Evolutionary conservation across 2,329 filamentous ascomycete genomes (phyloP).

Genomic region (Colletotrichum kahawae): DNA sequence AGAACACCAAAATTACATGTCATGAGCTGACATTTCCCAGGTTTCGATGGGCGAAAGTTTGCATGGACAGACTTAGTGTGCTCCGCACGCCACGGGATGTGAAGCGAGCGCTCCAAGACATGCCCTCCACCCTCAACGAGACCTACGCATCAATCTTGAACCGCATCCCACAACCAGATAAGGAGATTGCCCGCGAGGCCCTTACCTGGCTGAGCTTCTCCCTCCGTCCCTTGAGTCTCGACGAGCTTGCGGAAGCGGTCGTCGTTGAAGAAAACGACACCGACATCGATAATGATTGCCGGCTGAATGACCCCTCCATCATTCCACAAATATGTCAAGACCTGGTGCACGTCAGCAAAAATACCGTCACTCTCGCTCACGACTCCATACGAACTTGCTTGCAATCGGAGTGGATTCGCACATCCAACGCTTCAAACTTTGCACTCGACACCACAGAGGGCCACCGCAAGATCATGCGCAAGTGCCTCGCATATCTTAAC

Average conservation of each 20-base stretch:
- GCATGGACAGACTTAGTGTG: conserved; percentile 28
- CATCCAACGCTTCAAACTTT: conserved; percentile 24
- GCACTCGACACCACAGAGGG: conserved; percentile 16
- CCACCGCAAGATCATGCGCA: conserved; percentile 26
- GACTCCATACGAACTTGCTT: conserved; percentile 28
- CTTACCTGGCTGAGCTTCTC: conserved; percentile 32
- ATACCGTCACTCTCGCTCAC: conserved; percentile 26
- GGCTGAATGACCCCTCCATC: conserved; percentile 23
- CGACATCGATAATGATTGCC: conserved; percentile 27
- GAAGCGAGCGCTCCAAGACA: conserved; percentile 21
- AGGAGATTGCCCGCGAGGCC: conserved; percentile 27
- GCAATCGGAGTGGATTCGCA: conserved; percentile 23
- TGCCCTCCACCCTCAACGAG: conserved; percentile 28
- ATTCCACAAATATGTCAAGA: conserved; percentile 27
- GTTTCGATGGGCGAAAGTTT: conserved; percentile 34
- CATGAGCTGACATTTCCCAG: background rate
- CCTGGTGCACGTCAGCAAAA: conserved; percentile 15
- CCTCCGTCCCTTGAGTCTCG: conserved; percentile 26
- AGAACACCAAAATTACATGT: background rate
- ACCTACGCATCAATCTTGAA: conserved; percentile 28
- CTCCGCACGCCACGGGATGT: conserved; percentile 28
- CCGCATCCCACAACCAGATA: conserved; percentile 27
- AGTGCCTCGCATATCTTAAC: conserved; percentile 26
- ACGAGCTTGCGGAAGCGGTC: conserved; percentile 31
- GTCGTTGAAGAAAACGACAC: conserved; percentile 28